phyloP scores from a whole-genome alignment of 257 asterid genomes.

The Solanum phureja region DNA sequence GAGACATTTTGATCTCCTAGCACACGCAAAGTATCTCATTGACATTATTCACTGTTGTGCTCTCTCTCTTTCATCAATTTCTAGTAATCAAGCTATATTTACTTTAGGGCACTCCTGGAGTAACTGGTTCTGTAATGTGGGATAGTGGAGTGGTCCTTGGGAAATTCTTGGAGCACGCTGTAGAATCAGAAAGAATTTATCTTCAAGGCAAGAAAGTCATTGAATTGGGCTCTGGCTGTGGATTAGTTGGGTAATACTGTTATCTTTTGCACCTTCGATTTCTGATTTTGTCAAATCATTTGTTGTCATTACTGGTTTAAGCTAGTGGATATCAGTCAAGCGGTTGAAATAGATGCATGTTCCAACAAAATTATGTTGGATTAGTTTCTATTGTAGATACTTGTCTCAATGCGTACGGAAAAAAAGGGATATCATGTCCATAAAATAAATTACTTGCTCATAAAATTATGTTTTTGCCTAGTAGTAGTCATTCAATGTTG shows the following conservation, averaged over 20 bases:
- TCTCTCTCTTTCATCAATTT: not conserved
- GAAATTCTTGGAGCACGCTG: slow-evolving; percentile 80
- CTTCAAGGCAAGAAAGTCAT: slow-evolving; percentile 72
- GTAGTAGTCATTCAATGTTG: not conserved
- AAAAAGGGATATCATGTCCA: not conserved
- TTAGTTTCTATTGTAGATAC: not conserved
- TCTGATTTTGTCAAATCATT: not conserved
- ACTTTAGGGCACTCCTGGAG: slow-evolving; percentile 76
- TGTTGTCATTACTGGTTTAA: not conserved
- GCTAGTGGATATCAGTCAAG: not conserved
- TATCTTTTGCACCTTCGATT: not conserved
- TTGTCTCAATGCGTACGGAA: not conserved
- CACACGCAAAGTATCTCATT: not conserved
- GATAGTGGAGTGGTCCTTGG: slow-evolving; percentile 88
- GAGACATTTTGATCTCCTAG: not conserved
- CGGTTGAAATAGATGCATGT: not conserved
- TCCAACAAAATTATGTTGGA: not conserved
- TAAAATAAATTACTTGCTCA: not conserved
- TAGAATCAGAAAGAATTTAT: slow-evolving; percentile 42
- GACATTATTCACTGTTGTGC: not conserved
- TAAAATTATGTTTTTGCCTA: not conserved
- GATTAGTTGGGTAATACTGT: slow-evolving; percentile 70
- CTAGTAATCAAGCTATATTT: not conserved
- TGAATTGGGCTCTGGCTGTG: slow-evolving; percentile 96
- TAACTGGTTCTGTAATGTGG: slow-evolving; percentile 97